phyloP scores from a whole-genome alignment of 75 land plant genomes.

The Pseudotsuga menziesii region DNA sequence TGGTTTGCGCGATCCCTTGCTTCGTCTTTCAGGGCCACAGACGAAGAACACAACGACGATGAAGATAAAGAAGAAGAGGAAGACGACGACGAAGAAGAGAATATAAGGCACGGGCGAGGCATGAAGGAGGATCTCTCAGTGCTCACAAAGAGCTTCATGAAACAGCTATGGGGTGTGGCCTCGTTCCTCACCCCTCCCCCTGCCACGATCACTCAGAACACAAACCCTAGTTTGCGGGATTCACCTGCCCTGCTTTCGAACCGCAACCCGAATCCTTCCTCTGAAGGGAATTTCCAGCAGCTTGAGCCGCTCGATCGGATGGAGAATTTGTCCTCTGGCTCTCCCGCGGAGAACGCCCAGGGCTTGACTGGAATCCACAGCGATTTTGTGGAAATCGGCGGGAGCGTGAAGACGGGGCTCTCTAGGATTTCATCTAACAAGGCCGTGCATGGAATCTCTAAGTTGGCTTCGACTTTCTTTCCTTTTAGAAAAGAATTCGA shows the following conservation, averaged over 20 bases:
- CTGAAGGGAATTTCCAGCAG: neutral
- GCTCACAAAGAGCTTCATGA: slow-evolving; percentile 66
- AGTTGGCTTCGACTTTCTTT: slow-evolving; percentile 59
- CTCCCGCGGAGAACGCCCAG: slow-evolving; percentile 9
- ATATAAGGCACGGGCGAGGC: slow-evolving; percentile 30
- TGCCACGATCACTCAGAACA: neutral
- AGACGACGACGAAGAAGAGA: neutral
- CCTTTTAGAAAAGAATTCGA: slow-evolving; percentile 24
- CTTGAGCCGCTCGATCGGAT: neutral
- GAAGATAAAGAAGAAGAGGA: slow-evolving; percentile 18
- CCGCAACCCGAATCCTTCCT: neutral
- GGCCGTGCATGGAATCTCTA: slow-evolving; percentile 52
- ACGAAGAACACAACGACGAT: slow-evolving; percentile 25
- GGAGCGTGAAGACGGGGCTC: slow-evolving; percentile 50
- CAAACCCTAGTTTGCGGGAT: neutral
- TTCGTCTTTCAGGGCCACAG: slow-evolving; percentile 16
- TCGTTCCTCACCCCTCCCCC: slow-evolving; percentile 93
- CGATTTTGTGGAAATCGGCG: slow-evolving; percentile 66
- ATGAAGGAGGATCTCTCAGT: slow-evolving; percentile 88
- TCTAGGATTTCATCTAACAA: slow-evolving; percentile 55
- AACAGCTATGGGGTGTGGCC: slow-evolving; percentile 92
- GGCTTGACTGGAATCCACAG: slow-evolving; percentile 58
- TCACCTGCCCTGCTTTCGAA: slow-evolving; percentile 1
- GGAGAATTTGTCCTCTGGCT: neutral
- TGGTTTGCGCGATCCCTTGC: slow-evolving; percentile 61